Evolutionary conservation across 2,329 filamentous ascomycete genomes (phyloP).

Genomic region (Neofusicoccum laricinum): DNA sequence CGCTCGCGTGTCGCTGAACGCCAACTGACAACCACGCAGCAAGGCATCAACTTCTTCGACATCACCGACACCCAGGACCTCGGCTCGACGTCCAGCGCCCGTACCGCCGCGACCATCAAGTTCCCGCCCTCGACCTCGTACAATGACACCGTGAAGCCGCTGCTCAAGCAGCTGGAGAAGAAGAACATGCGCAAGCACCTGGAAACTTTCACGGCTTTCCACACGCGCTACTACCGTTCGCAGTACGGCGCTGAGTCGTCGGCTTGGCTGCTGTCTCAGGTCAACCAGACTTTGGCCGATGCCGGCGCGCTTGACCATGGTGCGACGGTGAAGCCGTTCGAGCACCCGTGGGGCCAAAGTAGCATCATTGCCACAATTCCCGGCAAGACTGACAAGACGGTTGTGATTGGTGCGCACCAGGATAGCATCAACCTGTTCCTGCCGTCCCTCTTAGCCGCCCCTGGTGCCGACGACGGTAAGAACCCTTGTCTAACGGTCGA

Average conservation of each 20-base stretch:
- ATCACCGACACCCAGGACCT: conserved; percentile 74
- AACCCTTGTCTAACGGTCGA: neutral
- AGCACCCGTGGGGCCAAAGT: conserved; percentile 83
- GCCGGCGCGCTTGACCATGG: conserved; percentile 66
- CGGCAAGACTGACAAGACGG: conserved; percentile 76
- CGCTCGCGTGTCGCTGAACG: neutral
- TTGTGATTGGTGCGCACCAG: conserved; percentile 88
- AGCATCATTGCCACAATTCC: conserved; percentile 91
- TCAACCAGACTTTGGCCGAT: conserved; percentile 67
- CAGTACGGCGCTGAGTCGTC: conserved; percentile 79
- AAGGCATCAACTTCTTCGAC: conserved; percentile 89
- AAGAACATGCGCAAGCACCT: conserved; percentile 74
- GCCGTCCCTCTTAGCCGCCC: conserved; percentile 77
- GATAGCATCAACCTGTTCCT: conserved; percentile 94
- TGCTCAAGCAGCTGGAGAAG: conserved; percentile 70
- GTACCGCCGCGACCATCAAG: conserved; percentile 44
- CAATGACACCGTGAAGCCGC: conserved; percentile 62
- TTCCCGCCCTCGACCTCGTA: conserved; percentile 67
- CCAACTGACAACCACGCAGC: conserved; percentile 49
- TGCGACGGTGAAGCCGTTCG: conserved; percentile 70
- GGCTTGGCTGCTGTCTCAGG: conserved; percentile 76
- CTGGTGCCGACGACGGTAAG: conserved; percentile 76
- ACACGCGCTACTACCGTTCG: conserved; percentile 80
- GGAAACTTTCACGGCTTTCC: conserved; percentile 73
- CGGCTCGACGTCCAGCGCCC: conserved; percentile 43